phyloP scores from a whole-genome alignment of 345 rosid genomes.

The Reutealis trisperma region DNA sequence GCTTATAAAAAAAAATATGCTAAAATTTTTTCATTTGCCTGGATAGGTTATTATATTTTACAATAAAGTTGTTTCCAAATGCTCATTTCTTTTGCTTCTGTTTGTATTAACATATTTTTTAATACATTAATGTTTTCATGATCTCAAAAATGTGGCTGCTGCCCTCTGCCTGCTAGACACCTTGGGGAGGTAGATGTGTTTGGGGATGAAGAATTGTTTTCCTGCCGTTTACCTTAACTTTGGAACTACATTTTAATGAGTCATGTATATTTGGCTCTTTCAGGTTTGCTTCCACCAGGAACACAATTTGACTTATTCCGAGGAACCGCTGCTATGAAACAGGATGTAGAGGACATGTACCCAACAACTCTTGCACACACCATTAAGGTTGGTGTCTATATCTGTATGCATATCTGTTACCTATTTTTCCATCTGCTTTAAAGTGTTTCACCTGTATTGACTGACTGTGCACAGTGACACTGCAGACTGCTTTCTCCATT shows the following conservation, averaged over 20 bases:
- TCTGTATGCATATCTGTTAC: not conserved
- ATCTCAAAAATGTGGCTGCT: not conserved
- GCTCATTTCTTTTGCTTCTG: not conserved
- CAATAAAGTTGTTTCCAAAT: not conserved
- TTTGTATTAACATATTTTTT: not conserved
- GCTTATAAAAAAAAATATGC: too few species aligned
- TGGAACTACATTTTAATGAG: not conserved
- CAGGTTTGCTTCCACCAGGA: conserved; percentile 97
- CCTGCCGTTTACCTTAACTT: not conserved
- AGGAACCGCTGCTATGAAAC: conserved; percentile 98
- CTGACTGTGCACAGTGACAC: not conserved
- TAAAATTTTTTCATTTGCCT: not conserved
- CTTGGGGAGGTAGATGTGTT: not conserved
- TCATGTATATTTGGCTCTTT: conserved; percentile 18
- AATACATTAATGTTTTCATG: not conserved
- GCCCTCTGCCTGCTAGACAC: not conserved
- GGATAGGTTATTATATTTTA: not conserved
- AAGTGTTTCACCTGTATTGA: not conserved
- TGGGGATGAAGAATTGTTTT: not conserved
- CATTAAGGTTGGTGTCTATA: conserved; percentile 56
- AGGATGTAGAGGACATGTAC: conserved; percentile 91
- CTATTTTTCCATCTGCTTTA: not conserved
- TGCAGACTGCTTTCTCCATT: not conserved
- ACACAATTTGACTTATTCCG: conserved; percentile 96
- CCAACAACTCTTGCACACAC: conserved; percentile 79